These are phyloP conservation scores for Platismatia glauca DNA, from an alignment of 495 filamentous ascomycete genomes.

Conservation along the genomic window DNA sequence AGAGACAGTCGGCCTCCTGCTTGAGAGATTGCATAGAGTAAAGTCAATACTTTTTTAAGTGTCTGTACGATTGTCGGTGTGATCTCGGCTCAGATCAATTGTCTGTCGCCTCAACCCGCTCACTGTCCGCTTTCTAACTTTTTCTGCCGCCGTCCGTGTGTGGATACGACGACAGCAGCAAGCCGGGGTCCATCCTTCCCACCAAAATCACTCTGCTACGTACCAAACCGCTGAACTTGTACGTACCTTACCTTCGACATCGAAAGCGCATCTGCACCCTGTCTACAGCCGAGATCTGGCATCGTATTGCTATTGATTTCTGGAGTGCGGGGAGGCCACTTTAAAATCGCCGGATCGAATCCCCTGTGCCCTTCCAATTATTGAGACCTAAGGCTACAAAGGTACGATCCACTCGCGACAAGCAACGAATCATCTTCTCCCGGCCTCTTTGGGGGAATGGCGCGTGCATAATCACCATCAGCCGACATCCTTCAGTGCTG, in stretches of 20 bases:
- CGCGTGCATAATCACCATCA: conserved; percentile 6
- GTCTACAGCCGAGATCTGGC: conserved; percentile 1
- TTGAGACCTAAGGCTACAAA: neutral
- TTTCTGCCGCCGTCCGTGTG: neutral
- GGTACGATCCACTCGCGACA: neutral
- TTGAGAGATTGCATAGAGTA: neutral
- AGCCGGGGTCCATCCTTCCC: neutral
- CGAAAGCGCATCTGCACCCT: neutral
- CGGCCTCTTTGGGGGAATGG: neutral
- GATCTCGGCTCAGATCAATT: too few relatives aligned
- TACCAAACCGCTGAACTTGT: neutral
- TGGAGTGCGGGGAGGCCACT: neutral
- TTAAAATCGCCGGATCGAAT: conserved; percentile 2
- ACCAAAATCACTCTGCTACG: neutral
- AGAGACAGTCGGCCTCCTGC: neutral
- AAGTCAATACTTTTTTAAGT: too few relatives aligned
- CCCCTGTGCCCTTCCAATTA: neutral
- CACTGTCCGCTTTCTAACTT: neutral
- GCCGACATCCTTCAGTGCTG: conserved; percentile 3
- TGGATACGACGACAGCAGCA: neutral
- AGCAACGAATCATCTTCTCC: neutral
- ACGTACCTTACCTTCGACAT: neutral
- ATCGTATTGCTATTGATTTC: neutral
- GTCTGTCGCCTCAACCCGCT: neutral
- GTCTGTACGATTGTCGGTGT: too few relatives aligned